phyloP scores from a whole-genome alignment of 108 stramenopile species.

The Poteriospumella lacustris region DNA sequence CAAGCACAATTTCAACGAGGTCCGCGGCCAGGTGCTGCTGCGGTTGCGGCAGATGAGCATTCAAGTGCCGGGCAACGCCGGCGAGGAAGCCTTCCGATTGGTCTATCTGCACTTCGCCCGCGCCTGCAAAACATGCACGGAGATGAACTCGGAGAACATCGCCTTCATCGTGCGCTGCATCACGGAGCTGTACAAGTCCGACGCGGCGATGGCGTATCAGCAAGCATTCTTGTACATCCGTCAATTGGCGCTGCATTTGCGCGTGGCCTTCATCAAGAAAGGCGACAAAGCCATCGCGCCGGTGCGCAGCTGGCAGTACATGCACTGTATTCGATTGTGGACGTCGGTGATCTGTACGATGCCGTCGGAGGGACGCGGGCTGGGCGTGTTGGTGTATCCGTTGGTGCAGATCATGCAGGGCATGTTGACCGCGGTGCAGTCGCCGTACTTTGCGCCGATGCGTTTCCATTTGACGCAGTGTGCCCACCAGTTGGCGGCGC shows the following conservation, averaged over 20 bases:
- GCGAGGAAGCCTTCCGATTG: conserved; percentile 36
- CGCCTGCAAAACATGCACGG: conserved; percentile 37
- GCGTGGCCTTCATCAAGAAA: conserved; percentile 83
- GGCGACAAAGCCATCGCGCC: conserved; percentile 66
- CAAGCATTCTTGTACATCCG: conserved; percentile 97
- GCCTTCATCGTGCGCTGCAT: conserved; percentile 90
- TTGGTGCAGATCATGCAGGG: conserved; percentile 81
- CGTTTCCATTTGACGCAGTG: conserved; percentile 81
- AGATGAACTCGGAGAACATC: conserved; percentile 62
- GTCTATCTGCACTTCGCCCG: conserved; percentile 36
- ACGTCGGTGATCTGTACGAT: conserved; percentile 75
- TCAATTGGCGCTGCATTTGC: conserved; percentile 84
- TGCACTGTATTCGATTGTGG: conserved; percentile 88
- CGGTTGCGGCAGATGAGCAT: conserved; percentile 85
- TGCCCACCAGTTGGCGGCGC: conserved; percentile 81
- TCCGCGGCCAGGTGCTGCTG: conserved; percentile 77
- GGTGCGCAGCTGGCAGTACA: conserved; percentile 91
- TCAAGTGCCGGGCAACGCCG: conserved; percentile 83
- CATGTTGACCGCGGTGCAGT: conserved; percentile 62
- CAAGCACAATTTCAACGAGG: conserved; percentile 50
- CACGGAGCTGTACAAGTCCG: conserved; percentile 84
- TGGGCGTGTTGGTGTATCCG: conserved; percentile 75
- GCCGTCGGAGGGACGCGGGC: conserved; percentile 56
- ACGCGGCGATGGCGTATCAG: conserved; percentile 85
- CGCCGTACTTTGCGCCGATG: conserved; percentile 72